phyloP scores from a whole-genome alignment of 148 eudicot species.

The Chenopodium suecicum region DNA sequence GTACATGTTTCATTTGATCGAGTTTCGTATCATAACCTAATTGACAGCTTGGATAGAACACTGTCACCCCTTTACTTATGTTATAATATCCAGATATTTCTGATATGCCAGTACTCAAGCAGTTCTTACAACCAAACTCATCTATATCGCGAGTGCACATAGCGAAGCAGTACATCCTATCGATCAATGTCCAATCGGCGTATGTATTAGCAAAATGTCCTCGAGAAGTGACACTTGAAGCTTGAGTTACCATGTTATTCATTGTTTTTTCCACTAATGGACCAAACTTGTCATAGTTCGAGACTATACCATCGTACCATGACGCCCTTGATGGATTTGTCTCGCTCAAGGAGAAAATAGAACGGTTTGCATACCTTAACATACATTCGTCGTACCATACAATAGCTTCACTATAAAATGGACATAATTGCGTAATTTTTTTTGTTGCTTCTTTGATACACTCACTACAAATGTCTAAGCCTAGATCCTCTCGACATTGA shows the following conservation, averaged over 20 bases:
- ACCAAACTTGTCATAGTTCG: background rate
- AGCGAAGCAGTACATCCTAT: background rate
- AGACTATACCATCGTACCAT: background rate
- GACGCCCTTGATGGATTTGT: background rate
- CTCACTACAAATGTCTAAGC: background rate
- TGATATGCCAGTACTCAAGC: background rate
- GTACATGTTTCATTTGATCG: background rate
- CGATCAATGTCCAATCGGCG: background rate
- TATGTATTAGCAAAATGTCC: background rate
- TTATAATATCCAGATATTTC: background rate
- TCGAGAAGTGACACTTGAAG: background rate
- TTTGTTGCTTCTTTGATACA: background rate
- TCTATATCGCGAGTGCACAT: constrained; percentile 9
- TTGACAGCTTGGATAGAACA: constrained; percentile 25
- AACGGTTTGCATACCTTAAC: constrained; percentile 13
- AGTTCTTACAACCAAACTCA: constrained; percentile 5
- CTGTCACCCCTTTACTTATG: background rate
- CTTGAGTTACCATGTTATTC: background rate
- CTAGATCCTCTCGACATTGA: constrained; percentile 1
- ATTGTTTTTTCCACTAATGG: background rate
- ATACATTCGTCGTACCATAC: constrained; percentile 18
- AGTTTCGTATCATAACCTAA: constrained; percentile 7
- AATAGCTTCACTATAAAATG: background rate
- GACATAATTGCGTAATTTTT: background rate
- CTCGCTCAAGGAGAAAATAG: background rate